phyloP scores from a whole-genome alignment of 2,329 filamentous ascomycete species.

The Cytospora schulzeri region DNA sequence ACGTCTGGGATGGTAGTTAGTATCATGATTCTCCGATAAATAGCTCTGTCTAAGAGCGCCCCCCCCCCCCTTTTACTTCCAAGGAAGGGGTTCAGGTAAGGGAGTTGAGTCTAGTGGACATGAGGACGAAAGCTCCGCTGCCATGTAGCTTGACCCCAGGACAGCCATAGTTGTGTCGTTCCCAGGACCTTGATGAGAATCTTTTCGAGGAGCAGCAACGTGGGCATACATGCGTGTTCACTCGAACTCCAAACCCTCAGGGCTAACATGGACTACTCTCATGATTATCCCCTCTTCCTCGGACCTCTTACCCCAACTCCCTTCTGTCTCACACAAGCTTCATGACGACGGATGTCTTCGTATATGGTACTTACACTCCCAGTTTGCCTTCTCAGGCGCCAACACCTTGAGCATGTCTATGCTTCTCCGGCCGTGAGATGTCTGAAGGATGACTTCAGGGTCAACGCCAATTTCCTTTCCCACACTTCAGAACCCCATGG shows the following conservation, averaged over 20 bases:
- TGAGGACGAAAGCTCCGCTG: background rate
- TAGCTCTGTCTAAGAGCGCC: background rate
- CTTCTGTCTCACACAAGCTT: constrained; percentile 1
- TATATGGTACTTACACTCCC: constrained; percentile 73
- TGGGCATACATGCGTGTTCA: background rate
- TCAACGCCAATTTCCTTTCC: constrained; percentile 82
- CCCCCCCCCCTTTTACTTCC: too few relatives aligned
- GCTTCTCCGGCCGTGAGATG: constrained; percentile 85
- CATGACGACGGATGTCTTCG: background rate
- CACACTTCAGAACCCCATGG: constrained; percentile 52
- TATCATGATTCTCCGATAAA: background rate
- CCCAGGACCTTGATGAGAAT: background rate
- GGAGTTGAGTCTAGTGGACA: background rate
- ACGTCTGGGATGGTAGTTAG: constrained; percentile 61
- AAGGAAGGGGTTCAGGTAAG: background rate
- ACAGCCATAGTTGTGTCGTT: background rate
- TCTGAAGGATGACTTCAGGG: constrained; percentile 81
- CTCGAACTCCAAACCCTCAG: background rate
- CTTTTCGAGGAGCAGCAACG: background rate
- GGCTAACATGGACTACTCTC: background rate
- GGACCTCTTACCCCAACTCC: background rate
- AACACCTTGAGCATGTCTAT: constrained; percentile 84
- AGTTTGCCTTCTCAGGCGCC: constrained; percentile 82
- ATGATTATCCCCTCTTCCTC: background rate
- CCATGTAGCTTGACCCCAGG: background rate